Evolutionary conservation across 208 protist species (phyloP).

Genomic region (Sergeia podlipaevii): DNA sequence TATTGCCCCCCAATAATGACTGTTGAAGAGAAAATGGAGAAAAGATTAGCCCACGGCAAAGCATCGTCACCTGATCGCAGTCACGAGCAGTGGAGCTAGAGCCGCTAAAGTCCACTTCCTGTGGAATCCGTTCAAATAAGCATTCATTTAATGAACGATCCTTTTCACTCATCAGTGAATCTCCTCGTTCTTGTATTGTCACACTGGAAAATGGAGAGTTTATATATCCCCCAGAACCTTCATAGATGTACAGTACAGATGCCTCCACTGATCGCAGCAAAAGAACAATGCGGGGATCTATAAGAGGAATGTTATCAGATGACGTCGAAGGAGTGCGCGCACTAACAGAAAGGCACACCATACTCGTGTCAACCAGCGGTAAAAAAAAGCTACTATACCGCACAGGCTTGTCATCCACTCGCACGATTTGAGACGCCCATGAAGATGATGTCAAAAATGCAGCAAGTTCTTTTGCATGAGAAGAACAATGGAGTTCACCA

Average conservation of each 20-base stretch:
- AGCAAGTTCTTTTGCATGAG: slow-evolving; percentile 29
- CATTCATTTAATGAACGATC: background rate
- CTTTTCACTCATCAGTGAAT: slow-evolving; percentile 3
- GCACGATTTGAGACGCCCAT: slow-evolving; percentile 42
- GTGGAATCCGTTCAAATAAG: slow-evolving; percentile 25
- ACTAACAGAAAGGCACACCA: slow-evolving; percentile 45
- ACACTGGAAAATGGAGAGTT: background rate
- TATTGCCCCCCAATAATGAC: background rate
- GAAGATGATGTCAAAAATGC: slow-evolving; percentile 42
- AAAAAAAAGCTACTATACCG: slow-evolving; percentile 38
- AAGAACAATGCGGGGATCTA: slow-evolving; percentile 37
- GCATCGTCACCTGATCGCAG: slow-evolving; percentile 63
- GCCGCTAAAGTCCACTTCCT: slow-evolving; percentile 53
- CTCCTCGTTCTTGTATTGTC: slow-evolving; percentile 2
- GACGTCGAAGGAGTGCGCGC: slow-evolving; percentile 16
- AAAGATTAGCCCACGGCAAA: slow-evolving; percentile 54
- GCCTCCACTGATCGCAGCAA: slow-evolving; percentile 3
- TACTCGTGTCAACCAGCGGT: slow-evolving; percentile 44
- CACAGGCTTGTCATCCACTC: slow-evolving; percentile 14
- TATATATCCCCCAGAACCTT: background rate
- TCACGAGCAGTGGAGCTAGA: slow-evolving; percentile 60
- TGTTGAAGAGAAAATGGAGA: slow-evolving; percentile 14
- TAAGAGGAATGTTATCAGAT: slow-evolving; percentile 49
- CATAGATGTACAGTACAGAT: background rate
- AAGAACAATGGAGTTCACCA: slow-evolving; percentile 29